phyloP scores from a whole-genome alignment of 1,139 yeast genomes.

The Pichiaceae sp. region DNA sequence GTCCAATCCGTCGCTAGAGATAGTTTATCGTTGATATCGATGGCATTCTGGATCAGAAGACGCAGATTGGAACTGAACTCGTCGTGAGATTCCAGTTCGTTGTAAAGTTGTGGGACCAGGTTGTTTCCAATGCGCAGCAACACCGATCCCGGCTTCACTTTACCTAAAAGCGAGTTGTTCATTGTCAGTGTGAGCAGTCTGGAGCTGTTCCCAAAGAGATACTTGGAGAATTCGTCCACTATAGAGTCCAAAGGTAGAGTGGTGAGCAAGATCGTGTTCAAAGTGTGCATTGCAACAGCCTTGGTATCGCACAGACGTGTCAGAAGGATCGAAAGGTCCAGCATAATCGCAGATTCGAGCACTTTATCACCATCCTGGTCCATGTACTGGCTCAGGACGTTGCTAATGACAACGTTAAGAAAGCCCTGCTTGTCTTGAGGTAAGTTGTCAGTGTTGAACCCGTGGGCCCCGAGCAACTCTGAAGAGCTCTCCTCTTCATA shows the following conservation, averaged over 20 bases:
- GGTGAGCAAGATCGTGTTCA: slow-evolving; percentile 13
- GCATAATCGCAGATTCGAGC: slow-evolving; percentile 5
- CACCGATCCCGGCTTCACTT: slow-evolving; percentile 23
- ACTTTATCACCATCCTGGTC: slow-evolving; percentile 2
- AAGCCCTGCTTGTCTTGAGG: neutral
- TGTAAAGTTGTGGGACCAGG: slow-evolving; percentile 12
- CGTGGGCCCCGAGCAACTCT: neutral
- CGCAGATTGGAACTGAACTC: slow-evolving; percentile 14
- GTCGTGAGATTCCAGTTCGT: slow-evolving; percentile 13
- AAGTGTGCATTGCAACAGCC: slow-evolving; percentile 16
- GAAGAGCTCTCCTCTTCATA: neutral
- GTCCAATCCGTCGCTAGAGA: slow-evolving; percentile 19
- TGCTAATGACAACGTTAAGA: neutral
- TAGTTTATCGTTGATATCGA: slow-evolving; percentile 22
- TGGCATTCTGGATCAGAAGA: slow-evolving; percentile 14
- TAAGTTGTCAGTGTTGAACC: neutral
- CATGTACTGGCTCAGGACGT: neutral
- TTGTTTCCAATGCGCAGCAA: slow-evolving; percentile 20
- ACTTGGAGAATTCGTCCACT: slow-evolving; percentile 13
- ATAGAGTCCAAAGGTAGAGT: slow-evolving; percentile 13
- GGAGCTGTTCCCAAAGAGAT: slow-evolving; percentile 9
- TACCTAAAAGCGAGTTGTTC: slow-evolving; percentile 19
- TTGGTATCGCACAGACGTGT: slow-evolving; percentile 6
- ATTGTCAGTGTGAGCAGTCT: slow-evolving; percentile 15
- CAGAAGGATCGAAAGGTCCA: slow-evolving; percentile 12